Percentiles rank a stretch among this genome's conserved stretches.
phyloP scores from a whole-genome alignment of 2,329 filamentous ascomycete species.

The Ilyonectria mors-panacis region DNA sequence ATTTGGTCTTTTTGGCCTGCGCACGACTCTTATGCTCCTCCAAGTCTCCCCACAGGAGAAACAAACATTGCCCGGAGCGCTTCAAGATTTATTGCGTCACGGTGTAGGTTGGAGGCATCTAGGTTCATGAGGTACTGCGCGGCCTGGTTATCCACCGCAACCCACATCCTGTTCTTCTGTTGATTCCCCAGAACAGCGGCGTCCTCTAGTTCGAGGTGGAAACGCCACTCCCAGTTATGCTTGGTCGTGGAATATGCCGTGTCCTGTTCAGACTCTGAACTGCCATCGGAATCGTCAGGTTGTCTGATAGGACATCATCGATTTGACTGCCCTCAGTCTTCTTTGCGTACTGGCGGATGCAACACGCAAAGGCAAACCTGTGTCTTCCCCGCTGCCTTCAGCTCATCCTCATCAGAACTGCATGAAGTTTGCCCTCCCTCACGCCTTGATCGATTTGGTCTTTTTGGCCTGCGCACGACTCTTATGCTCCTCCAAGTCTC shows the following conservation, averaged over 20 bases:
- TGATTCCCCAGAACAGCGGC: slow-evolving; percentile 55
- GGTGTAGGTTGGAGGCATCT: slow-evolving; percentile 69
- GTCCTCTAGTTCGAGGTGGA: slow-evolving; percentile 84
- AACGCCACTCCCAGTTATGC: slow-evolving; percentile 84
- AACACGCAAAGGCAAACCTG: slow-evolving; percentile 75
- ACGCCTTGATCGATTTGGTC: slow-evolving; percentile 42
- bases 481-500: slow-evolving; percentile 83
- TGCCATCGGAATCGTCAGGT: slow-evolving; percentile 47
- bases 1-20: slow-evolving; percentile 47
- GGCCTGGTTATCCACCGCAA: slow-evolving; percentile 75
- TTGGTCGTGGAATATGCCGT: slow-evolving; percentile 44
- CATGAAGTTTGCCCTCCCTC: slow-evolving; percentile 54
- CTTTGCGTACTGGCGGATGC: slow-evolving; percentile 81
- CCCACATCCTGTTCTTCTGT: slow-evolving; percentile 70
- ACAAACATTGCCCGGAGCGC: slow-evolving; percentile 78
- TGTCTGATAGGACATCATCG: slow-evolving; percentile 66
- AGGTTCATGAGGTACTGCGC: slow-evolving; percentile 65
- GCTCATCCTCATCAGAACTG: slow-evolving; percentile 53
- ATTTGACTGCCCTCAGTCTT: too few species aligned
- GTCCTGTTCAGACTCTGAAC: slow-evolving; percentile 45
- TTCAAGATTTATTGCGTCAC: slow-evolving; percentile 63
- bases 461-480: slow-evolving; percentile 50
- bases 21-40: slow-evolving; percentile 75
- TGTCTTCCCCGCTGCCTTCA: slow-evolving; percentile 8
- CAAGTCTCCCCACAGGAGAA: slow-evolving; percentile 87